Conservation (phyloP, 345 rosid species). For the Moricandia arvensis region DNA sequence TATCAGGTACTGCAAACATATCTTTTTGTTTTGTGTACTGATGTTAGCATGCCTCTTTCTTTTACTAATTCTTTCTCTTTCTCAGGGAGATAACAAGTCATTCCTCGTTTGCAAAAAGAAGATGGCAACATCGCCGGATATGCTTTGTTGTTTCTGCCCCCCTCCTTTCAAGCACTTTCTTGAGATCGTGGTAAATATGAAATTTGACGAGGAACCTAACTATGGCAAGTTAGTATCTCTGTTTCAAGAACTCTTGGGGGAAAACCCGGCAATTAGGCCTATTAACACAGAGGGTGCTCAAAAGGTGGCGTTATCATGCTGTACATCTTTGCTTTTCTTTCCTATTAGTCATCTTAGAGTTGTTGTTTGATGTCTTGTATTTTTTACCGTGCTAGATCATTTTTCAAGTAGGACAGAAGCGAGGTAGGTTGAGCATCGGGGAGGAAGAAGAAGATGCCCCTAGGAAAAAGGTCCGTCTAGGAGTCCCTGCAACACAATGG, state of each 20-base stretch:
- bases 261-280: conserved; percentile 79
- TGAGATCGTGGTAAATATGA: conserved; percentile 90
- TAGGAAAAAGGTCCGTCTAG: conserved; percentile 85
- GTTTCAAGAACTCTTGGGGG: conserved; percentile 71
- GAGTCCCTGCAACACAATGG: conserved; percentile 98
- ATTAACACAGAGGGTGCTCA: conserved; percentile 96
- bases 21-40: conserved; percentile 1
- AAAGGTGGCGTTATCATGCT: conserved; percentile 55
- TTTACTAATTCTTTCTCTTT: conserved; percentile 25
- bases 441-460: conserved; percentile 90
- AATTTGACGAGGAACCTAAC: conserved; percentile 94
- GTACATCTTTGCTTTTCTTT: conserved; percentile 14
- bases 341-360: conserved; percentile 1
- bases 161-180: conserved; percentile 76
- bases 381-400: conserved; percentile 49
- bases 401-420: conserved; percentile 91
- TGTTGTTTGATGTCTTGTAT: conserved; percentile 17
- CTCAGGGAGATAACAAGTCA: conserved; percentile 94
- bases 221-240: conserved; percentile 86
- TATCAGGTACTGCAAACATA: conserved; percentile 62
- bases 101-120: conserved; percentile 97
- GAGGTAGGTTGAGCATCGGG: conserved; percentile 76
- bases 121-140: conserved; percentile 88
- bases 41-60: conserved; percentile 14
- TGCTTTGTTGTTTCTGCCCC: conserved; percentile 93